Conservation (phyloP, 73 alveolate genomes). For the Paramecium tetraurelia region DNA sequence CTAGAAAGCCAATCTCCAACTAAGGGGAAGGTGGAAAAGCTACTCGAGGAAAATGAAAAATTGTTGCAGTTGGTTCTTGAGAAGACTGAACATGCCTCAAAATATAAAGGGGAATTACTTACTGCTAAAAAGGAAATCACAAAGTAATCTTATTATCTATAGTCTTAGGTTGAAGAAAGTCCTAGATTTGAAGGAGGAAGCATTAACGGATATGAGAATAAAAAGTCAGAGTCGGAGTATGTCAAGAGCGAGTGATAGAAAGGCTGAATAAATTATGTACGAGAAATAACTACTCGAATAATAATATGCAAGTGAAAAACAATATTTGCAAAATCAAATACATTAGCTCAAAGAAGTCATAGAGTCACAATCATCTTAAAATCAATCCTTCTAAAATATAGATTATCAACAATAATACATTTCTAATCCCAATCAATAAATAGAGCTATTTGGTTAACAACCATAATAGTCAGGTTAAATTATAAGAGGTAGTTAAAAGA, state of each 20-base stretch:
- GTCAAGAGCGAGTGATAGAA: background rate
- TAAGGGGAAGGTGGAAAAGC: background rate
- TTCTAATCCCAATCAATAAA: background rate
- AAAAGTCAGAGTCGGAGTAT: constrained; percentile 10
- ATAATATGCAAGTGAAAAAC: background rate
- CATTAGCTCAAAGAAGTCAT: background rate
- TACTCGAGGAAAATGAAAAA: constrained; percentile 10
- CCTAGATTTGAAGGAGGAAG: constrained; percentile 39
- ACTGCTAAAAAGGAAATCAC: constrained; percentile 46
- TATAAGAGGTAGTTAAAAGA: background rate
- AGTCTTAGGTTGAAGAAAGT: background rate
- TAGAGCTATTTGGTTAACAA: background rate
- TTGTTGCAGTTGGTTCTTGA: background rate
- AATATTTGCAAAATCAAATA: background rate
- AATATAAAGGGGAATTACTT: constrained; percentile 37
- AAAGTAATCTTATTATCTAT: background rate
- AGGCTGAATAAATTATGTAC: background rate
- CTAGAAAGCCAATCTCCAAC: background rate
- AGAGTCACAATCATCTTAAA: background rate
- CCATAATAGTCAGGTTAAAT: background rate
- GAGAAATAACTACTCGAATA: background rate
- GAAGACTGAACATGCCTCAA: background rate
- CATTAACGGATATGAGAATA: constrained; percentile 37
- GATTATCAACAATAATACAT: background rate
- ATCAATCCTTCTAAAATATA: background rate